These are phyloP conservation scores for Penicillium cosmopolitanum DNA, from an alignment of 495 filamentous ascomycete species.

Conservation along the genomic window DNA sequence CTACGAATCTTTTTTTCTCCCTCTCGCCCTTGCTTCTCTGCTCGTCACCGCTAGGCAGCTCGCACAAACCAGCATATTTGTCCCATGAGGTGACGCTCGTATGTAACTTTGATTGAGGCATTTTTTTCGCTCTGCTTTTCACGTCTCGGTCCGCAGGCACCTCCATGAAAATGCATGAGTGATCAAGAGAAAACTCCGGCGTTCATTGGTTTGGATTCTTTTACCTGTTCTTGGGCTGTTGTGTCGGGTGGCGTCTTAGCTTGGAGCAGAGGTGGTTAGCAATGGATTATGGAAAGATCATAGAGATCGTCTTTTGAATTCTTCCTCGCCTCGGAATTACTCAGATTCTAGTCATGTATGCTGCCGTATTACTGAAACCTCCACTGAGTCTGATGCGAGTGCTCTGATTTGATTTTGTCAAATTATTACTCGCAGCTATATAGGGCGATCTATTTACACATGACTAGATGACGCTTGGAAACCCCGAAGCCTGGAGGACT, in stretches of 20 bases:
- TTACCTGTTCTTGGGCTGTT: conserved; percentile 18
- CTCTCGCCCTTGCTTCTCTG: conserved; percentile 33
- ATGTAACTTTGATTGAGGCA: conserved; percentile 15
- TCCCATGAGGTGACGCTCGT: conserved; percentile 19
- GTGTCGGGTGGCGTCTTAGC: conserved; percentile 25
- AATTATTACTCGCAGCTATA: no score
- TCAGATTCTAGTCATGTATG: no score
- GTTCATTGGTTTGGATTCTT: conserved; percentile 25
- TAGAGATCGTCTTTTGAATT: neutral
- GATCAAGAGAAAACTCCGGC: conserved; percentile 26
- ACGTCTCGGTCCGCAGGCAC: neutral
- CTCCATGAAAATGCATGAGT: conserved; percentile 8
- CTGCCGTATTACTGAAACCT: no score
- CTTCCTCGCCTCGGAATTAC: neutral
- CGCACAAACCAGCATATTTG: conserved; percentile 4
- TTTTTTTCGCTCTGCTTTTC: neutral
- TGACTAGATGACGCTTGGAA: no score
- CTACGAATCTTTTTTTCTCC: conserved; percentile 11
- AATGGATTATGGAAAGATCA: conserved; percentile 21
- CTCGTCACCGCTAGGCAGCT: conserved; percentile 17
- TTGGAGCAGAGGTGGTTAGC: conserved; percentile 22
- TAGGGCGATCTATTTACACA: no score
- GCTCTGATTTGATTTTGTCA: no score
- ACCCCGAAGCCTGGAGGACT: no score
- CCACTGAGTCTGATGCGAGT: no score